Evolutionary conservation across 2,329 filamentous ascomycete genomes (phyloP).

Genomic region (Penicillium sp.): DNA sequence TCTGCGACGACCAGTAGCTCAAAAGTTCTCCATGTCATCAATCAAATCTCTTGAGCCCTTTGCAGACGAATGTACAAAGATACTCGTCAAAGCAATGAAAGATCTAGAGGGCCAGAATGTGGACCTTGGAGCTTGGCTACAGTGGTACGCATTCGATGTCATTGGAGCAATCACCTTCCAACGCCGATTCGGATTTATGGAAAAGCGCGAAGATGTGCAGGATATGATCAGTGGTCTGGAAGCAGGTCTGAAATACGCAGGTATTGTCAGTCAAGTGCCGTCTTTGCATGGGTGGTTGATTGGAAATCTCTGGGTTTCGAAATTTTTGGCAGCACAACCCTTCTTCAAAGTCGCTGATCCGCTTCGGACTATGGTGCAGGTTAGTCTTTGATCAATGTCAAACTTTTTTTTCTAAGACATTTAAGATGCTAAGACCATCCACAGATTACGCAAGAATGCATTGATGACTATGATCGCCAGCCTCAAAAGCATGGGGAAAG

Average conservation of each 20-base stretch:
- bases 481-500: slow-evolving; percentile 42
- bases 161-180: slow-evolving; percentile 77
- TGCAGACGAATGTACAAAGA: too few species aligned
- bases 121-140: too few species aligned
- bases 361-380: slow-evolving; percentile 9
- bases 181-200: slow-evolving; percentile 73
- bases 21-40: too few species aligned
- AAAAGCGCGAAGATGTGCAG: slow-evolving; percentile 72
- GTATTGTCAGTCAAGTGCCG: slow-evolving; percentile 68
- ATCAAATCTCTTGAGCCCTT: too few species aligned
- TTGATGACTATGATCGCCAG: slow-evolving; percentile 67
- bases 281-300: slow-evolving; percentile 67
- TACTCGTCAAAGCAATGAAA: too few species aligned
- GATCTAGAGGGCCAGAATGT: too few species aligned
- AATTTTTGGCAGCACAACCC: slow-evolving; percentile 6
- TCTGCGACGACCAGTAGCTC: too few species aligned
- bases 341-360: slow-evolving; percentile 5
- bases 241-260: slow-evolving; percentile 5
- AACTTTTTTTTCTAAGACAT: too few species aligned
- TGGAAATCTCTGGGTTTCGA: slow-evolving; percentile 65
- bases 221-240: slow-evolving; percentile 67
- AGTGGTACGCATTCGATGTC: slow-evolving; percentile 42
- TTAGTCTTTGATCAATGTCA: not conserved
- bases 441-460: slow-evolving; percentile 29
- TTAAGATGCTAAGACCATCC: slow-evolving; percentile 29